Evolutionary conservation across 805 yeast species (phyloP).

Genomic region (Kuraishia ogatae): DNA sequence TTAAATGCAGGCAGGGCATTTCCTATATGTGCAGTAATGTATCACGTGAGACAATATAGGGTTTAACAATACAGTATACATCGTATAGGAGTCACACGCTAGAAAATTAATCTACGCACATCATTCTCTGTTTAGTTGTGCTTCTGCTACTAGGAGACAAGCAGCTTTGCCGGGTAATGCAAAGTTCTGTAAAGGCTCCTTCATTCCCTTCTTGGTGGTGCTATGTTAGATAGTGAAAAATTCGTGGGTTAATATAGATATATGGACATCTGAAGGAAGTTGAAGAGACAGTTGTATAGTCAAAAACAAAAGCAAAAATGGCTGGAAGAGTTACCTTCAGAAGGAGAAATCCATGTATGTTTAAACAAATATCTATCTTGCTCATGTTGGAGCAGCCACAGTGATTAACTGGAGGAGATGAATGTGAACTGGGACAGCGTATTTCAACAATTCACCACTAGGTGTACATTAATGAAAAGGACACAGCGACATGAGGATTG

Average conservation of each 20-base stretch:
- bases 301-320: slow-evolving; percentile 43
- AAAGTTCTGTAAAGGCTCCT: not conserved
- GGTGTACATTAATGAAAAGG: too few species aligned
- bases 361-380: slow-evolving; percentile 26
- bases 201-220: not conserved
- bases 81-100: not conserved
- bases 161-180: not conserved
- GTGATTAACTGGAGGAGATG: not conserved
- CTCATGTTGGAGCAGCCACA: not conserved
- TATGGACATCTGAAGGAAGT: not conserved
- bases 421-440: not conserved
- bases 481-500: not conserved
- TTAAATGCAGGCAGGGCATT: not conserved
- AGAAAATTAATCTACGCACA: not conserved
- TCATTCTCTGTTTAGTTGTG: not conserved
- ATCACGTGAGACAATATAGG: not conserved
- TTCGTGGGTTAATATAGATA: not conserved
- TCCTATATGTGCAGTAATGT: not conserved
- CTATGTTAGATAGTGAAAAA: not conserved
- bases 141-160: not conserved
- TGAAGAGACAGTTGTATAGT: not conserved
- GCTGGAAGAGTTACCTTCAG: slow-evolving; percentile 99
- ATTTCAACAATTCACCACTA: too few species aligned
- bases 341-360: slow-evolving; percentile 99
- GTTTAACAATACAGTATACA: not conserved